A percentile compares a stretch with the other conserved stretches of the same genome.
Evolutionary conservation across 345 rosid genomes (phyloP).

Genomic region (Hibiscus trionum): DNA sequence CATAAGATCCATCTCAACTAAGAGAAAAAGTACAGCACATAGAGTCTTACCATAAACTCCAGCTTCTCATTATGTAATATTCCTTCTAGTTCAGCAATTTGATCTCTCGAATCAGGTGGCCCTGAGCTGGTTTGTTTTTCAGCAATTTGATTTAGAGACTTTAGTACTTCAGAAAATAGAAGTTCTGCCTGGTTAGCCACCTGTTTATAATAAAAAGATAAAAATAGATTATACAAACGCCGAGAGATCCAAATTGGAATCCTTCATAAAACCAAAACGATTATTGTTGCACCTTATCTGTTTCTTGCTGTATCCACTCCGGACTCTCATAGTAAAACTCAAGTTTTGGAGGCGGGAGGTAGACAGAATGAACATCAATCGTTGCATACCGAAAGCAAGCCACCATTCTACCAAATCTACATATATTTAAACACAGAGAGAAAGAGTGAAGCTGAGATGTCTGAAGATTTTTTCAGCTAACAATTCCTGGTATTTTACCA

Average conservation of each 20-base stretch:
- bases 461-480: neutral
- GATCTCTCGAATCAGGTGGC: slow-evolving; percentile 36
- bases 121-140: slow-evolving; percentile 30
- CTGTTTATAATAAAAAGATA: slow-evolving; percentile 34
- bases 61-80: slow-evolving; percentile 64
- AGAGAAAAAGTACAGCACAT: neutral
- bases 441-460: neutral
- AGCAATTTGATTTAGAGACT: slow-evolving; percentile 50
- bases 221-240: slow-evolving; percentile 12
- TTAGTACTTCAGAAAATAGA: slow-evolving; percentile 73
- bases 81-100: slow-evolving; percentile 52
- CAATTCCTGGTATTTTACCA: neutral
- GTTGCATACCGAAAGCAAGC: slow-evolving; percentile 98
- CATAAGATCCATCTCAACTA: neutral
- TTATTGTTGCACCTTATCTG: slow-evolving; percentile 48
- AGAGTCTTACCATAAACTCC: slow-evolving; percentile 62
- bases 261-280: slow-evolving; percentile 12
- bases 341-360: slow-evolving; percentile 79
- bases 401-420: slow-evolving; percentile 91
- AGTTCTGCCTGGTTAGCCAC: slow-evolving; percentile 60
- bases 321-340: slow-evolving; percentile 59
- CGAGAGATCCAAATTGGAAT: slow-evolving; percentile 12
- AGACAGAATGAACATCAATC: slow-evolving; percentile 81
- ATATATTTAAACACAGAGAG: slow-evolving; percentile 17
- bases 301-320: slow-evolving; percentile 81